Evolutionary conservation across 306 rosid species (phyloP), one percentile per base, ranked within the genome.

Genomic region (Fagus sylvatica): DNA sequence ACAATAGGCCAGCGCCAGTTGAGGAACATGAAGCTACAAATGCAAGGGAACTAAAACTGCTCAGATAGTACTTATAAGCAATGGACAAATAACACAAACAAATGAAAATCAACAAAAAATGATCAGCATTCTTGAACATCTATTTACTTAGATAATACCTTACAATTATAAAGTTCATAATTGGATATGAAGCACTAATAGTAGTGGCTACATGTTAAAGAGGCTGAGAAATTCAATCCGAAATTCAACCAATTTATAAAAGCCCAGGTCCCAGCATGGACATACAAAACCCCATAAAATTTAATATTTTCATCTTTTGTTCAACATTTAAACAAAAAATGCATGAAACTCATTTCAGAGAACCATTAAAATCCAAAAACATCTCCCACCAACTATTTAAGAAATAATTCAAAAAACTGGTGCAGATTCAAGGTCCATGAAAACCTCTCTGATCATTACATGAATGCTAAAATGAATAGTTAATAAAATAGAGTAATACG

Each of bases 1-100:
- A 76, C 98, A 96, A 76, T 93, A 90, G 72, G 99, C 85, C 76
- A 96, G 81, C 3, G 99, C 99, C 87, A 91, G 77, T 83, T 90
- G 98, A 66, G 99, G 93, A 83, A 83, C 86, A 78, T 88, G 90
- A 82, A 93, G 93, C 98, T 96, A 80, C 90, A 86, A 80, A 79
- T 72, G 69, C 69, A 72, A 82, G 74, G 57, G 28, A 83, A 53
- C 76, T 60, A 51, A 53, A 51, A 48, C 66, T 51, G 82, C 51
- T 82, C 70, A 81, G 74, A 59, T 41, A 55, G 51, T 71, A 76
- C 46, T 72, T 46, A 16, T 10, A 61, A 78, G 41, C 49, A 70
- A n/a, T 66, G 64, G 68, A 59, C 72, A 36, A 69, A 69, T 48
- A 73, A 36, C 43, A 53, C 32, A 7, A 11, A 73, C 68, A 79